Evolutionary conservation across 495 filamentous ascomycete species (phyloP).

Genomic region (Podospora sp.): DNA sequence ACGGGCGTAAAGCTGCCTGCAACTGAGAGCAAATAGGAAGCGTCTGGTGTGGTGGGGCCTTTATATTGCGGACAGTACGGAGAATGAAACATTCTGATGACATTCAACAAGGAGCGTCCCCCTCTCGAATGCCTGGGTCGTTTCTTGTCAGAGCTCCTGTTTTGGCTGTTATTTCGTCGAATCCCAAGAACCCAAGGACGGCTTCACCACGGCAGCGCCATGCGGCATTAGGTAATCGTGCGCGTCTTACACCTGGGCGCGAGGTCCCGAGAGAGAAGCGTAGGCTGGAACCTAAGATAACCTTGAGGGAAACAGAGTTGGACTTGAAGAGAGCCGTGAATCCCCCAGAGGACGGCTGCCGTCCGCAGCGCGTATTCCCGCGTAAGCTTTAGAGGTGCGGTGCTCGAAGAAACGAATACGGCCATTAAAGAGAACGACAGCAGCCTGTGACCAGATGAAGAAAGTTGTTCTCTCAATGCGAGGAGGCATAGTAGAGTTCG

Average conservation of each 20-base stretch:
- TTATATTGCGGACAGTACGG: no score
- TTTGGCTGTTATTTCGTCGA: conserved; percentile 8
- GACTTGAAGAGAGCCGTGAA: neutral
- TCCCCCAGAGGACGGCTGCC: neutral
- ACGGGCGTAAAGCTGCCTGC: no score
- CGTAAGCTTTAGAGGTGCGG: neutral
- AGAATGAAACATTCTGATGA: neutral
- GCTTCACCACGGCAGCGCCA: neutral
- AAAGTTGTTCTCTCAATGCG: no score
- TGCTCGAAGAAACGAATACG: no score
- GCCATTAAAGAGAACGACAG: no score
- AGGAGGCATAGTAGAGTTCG: no score
- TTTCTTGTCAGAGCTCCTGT: conserved; percentile 5
- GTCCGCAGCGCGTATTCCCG: neutral
- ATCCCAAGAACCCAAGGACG: neutral
- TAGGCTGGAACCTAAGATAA: no score
- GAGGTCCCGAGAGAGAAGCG: neutral
- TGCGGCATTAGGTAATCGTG: neutral
- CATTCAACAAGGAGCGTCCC: neutral
- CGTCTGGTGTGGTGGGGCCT: no score
- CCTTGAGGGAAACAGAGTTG: no score
- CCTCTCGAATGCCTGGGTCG: neutral
- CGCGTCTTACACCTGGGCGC: neutral
- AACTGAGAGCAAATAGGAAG: no score
- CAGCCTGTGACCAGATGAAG: no score